phyloP scores from a whole-genome alignment of 176 grass and related monocot genomes.

The Oryza meridionalis region DNA sequence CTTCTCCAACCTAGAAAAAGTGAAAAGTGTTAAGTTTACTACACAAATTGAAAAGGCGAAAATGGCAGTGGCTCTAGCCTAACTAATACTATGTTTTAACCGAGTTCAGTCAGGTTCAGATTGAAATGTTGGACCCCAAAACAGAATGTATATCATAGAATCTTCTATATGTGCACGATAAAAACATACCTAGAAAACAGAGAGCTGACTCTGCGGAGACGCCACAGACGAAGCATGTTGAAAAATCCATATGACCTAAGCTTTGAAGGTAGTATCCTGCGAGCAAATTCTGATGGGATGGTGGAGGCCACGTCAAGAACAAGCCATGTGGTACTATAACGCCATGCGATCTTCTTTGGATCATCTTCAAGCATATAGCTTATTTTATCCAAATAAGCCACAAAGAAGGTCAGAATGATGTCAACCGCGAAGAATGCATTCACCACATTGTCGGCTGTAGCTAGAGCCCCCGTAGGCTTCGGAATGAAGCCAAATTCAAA shows the following conservation, averaged over 20 bases:
- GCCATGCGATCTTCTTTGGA: constrained; percentile 71
- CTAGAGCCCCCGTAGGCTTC: constrained; percentile 53
- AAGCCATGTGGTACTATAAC: constrained; percentile 83
- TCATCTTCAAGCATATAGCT: constrained; percentile 69
- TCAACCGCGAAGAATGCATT: constrained; percentile 85
- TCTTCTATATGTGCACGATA: not conserved
- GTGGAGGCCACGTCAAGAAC: constrained; percentile 81
- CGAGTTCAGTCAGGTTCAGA: not conserved
- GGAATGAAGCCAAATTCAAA: constrained; percentile 93
- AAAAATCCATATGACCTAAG: constrained; percentile 90
- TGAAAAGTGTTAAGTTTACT: constrained; percentile 22
- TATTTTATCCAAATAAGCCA: constrained; percentile 81
- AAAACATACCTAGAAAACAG: constrained; percentile 82
- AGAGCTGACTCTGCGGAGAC: constrained; percentile 94
- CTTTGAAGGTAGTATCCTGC: constrained; percentile 58
- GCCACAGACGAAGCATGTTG: constrained; percentile 95
- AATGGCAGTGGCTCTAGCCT: not conserved
- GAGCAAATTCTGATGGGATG: constrained; percentile 71
- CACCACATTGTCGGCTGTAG: constrained; percentile 70
- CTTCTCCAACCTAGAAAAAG: constrained; percentile 79
- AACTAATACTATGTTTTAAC: not conserved
- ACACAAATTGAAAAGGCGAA: not conserved
- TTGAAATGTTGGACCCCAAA: not conserved
- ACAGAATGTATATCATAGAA: not conserved
- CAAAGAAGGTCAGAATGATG: constrained; percentile 93